These are phyloP conservation scores for Aspergillus asperescens DNA, from an alignment of 495 filamentous ascomycete species.

Conservation along the genomic window DNA sequence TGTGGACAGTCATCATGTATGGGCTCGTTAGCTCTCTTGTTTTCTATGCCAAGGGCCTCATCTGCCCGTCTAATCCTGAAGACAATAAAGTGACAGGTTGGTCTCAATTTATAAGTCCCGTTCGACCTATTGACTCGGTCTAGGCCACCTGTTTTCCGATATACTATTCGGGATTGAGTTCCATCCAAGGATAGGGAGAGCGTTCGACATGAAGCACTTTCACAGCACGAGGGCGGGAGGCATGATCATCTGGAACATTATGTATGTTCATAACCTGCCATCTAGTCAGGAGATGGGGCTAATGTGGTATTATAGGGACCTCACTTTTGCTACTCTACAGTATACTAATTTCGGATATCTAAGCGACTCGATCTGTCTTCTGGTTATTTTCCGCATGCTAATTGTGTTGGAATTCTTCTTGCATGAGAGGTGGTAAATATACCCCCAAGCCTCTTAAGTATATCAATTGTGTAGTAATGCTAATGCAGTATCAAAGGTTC, in stretches of 20 bases:
- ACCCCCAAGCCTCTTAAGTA: too few relatives aligned
- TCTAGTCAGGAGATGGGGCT: too few relatives aligned
- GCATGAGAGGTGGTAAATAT: slow-evolving; percentile 37
- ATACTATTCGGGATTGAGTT: slow-evolving; percentile 36
- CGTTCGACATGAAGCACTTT: slow-evolving; percentile 49
- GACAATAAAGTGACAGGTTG: neutral
- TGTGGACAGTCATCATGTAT: too few relatives aligned
- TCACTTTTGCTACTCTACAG: too few relatives aligned
- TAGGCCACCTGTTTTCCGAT: neutral
- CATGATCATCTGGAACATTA: slow-evolving; percentile 39
- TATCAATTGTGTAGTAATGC: too few relatives aligned
- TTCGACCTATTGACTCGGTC: neutral
- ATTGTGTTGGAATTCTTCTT: slow-evolving; percentile 49
- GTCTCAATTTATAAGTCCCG: neutral
- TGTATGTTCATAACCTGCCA: too few relatives aligned
- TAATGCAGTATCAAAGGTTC: slow-evolving; percentile 29
- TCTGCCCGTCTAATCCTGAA: too few relatives aligned
- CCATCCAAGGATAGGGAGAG: slow-evolving; percentile 43
- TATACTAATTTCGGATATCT: too few relatives aligned
- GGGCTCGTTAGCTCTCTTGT: too few relatives aligned
- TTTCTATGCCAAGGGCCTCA: too few relatives aligned
- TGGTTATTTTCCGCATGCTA: slow-evolving; percentile 38
- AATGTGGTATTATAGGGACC: too few relatives aligned
- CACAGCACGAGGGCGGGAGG: slow-evolving; percentile 45
- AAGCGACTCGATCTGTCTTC: too few relatives aligned